A percentile compares a stretch with the other conserved stretches of the same genome.
phyloP scores from a whole-genome alignment of 257 asterid species.

The Jasminum sambac region DNA sequence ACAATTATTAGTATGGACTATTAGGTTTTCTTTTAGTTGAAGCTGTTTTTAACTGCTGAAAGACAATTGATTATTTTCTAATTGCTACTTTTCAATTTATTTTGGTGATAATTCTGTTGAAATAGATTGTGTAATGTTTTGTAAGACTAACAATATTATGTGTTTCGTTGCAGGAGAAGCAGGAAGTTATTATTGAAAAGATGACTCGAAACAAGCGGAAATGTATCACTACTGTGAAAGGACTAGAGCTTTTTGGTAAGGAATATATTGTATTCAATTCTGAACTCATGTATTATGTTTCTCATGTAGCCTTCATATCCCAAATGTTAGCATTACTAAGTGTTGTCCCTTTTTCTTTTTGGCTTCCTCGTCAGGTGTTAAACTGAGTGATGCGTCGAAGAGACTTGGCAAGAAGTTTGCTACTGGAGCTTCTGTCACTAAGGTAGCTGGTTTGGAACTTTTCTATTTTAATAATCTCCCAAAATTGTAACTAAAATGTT shows the following conservation, averaged over 20 bases:
- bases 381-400: constrained; percentile 93
- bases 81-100: too few species aligned
- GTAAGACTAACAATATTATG: constrained; percentile 10
- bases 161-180: constrained; percentile 67
- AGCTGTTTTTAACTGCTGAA: too few species aligned
- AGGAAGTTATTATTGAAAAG: constrained; percentile 90
- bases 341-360: too few species aligned
- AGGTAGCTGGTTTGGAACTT: constrained; percentile 44
- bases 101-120: too few species aligned
- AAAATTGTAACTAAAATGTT: constrained; percentile 9
- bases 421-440: constrained; percentile 96
- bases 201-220: constrained; percentile 90
- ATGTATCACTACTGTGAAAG: constrained; percentile 95
- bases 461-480: constrained; percentile 13
- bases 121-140: background rate
- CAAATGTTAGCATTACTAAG: constrained; percentile 15
- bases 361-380: constrained; percentile 60
- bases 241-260: constrained; percentile 91
- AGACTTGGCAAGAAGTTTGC: constrained; percentile 98
- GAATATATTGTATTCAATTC: constrained; percentile 9
- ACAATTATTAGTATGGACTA: too few species aligned
- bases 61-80: too few species aligned
- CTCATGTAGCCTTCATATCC: constrained; percentile 4
- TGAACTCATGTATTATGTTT: constrained; percentile 15
- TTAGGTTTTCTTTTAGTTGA: too few species aligned